Evolutionary conservation across 2,329 filamentous ascomycete species (phyloP).

Genomic region (Myriosclerotinia duriaeana): DNA sequence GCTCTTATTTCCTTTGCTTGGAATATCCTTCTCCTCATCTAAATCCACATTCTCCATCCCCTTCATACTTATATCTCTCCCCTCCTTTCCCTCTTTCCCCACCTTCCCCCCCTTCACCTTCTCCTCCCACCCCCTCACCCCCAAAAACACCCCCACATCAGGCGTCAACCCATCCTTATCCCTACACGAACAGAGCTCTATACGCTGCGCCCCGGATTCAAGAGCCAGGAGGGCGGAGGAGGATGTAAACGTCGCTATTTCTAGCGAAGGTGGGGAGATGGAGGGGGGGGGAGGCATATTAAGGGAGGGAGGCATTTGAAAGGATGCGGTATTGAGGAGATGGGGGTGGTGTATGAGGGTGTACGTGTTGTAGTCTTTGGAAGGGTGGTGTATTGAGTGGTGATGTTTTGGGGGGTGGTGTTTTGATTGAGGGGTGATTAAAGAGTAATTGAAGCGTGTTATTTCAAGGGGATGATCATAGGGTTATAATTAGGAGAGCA

Average conservation of each 20-base stretch:
- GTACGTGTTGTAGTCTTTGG: no score
- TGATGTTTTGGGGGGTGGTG: no score
- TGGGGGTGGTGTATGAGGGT: background rate
- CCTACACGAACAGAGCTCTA: conserved; percentile 51
- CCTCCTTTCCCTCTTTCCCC: background rate
- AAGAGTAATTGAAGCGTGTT: no score
- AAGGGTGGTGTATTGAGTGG: no score
- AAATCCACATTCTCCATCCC: no score
- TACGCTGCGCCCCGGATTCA: conserved; percentile 47
- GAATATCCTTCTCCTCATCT: no score
- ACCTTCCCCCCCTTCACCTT: background rate
- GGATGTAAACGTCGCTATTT: conserved; percentile 51
- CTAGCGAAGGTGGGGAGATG: conserved; percentile 36
- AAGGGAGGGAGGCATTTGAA: no score
- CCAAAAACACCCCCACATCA: conserved; percentile 13
- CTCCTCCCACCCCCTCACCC: conserved; percentile 14
- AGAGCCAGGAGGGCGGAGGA: conserved; percentile 47
- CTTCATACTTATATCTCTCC: no score
- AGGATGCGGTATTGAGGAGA: background rate
- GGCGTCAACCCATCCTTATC: conserved; percentile 46
- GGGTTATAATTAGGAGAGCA: no score
- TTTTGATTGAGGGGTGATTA: no score
- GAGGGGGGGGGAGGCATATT: background rate
- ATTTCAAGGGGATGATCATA: no score
- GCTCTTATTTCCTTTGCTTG: no score